Conservation (phyloP, 495 filamentous ascomycete species). For the Hypoxylon subgilvum region DNA sequence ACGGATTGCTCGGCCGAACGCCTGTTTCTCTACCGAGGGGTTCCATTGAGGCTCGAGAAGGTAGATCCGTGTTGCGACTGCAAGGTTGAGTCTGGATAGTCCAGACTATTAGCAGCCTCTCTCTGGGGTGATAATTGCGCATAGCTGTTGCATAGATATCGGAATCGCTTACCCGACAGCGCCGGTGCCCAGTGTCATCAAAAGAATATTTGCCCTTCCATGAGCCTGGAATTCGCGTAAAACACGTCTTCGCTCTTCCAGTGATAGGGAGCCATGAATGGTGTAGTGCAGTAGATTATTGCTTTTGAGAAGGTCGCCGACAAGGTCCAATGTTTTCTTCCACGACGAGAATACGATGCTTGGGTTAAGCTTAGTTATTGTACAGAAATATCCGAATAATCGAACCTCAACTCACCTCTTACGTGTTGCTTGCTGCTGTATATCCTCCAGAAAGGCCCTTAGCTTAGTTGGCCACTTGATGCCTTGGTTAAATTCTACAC, state of each 20-base stretch:
- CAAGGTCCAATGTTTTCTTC: slow-evolving; percentile 55
- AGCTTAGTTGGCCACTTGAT: not conserved
- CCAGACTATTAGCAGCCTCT: not conserved
- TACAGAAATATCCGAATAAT: too few relatives aligned
- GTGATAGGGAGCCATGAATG: slow-evolving; percentile 45
- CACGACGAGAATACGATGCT: slow-evolving; percentile 62
- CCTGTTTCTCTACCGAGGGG: slow-evolving; percentile 60
- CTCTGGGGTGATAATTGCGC: not conserved
- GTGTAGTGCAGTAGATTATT: slow-evolving; percentile 38
- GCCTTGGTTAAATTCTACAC: not conserved
- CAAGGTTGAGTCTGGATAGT: slow-evolving; percentile 53
- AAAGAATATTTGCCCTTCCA: slow-evolving; percentile 38
- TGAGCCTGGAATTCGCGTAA: too few relatives aligned
- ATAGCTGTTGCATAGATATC: not conserved
- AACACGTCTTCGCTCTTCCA: slow-evolving; percentile 18
- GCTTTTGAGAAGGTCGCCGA: slow-evolving; percentile 31
- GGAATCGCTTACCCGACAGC: slow-evolving; percentile 45
- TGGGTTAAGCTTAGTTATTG: not conserved
- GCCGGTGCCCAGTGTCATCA: slow-evolving; percentile 56
- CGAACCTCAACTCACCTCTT: slow-evolving; percentile 49
- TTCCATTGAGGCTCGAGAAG: slow-evolving; percentile 65
- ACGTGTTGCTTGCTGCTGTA: not conserved
- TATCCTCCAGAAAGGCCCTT: not conserved
- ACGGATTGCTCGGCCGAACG: slow-evolving; percentile 53
- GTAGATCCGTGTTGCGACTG: slow-evolving; percentile 53